Evolutionary conservation across 108 stramenopile species (phyloP).

Genomic region (Schizochytrium sp.): DNA sequence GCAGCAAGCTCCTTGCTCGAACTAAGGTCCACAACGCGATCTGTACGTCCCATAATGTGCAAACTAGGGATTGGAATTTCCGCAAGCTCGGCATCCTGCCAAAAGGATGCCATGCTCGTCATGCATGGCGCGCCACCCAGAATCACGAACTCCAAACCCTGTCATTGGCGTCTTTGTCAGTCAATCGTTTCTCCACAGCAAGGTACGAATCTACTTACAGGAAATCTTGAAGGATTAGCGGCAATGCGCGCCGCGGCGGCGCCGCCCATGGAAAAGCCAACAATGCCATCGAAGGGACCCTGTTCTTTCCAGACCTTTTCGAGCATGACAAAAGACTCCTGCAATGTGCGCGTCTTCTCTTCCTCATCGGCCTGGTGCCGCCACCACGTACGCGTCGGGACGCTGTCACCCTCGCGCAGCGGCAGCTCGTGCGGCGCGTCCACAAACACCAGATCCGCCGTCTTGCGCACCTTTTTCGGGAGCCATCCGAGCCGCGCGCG

Average conservation of each 20-base stretch:
- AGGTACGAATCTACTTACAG: not conserved
- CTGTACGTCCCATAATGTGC: slow-evolving; percentile 5
- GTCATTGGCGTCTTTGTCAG: not conserved
- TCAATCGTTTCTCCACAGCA: not conserved
- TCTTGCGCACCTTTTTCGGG: not conserved
- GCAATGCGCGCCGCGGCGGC: not conserved
- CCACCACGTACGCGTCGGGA: slow-evolving; percentile 12
- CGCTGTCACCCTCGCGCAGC: not conserved
- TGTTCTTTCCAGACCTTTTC: not conserved
- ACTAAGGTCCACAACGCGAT: not conserved
- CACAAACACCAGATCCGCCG: not conserved
- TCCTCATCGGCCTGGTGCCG: not conserved
- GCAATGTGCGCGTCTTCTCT: not conserved
- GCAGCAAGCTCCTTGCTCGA: not conserved
- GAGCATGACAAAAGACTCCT: not conserved
- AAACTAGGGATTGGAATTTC: not conserved
- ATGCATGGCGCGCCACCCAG: slow-evolving; percentile 9
- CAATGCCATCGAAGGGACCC: slow-evolving; percentile 8
- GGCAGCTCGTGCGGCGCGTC: slow-evolving; percentile 21
- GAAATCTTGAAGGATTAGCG: not conserved
- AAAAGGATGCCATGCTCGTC: not conserved
- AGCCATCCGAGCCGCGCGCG: not conserved
- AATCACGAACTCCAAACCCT: not conserved
- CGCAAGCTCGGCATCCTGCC: not conserved
- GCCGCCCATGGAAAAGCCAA: slow-evolving; percentile 22